phyloP scores from a whole-genome alignment of 2,329 filamentous ascomycete genomes.

The Dactylellina sp. region DNA sequence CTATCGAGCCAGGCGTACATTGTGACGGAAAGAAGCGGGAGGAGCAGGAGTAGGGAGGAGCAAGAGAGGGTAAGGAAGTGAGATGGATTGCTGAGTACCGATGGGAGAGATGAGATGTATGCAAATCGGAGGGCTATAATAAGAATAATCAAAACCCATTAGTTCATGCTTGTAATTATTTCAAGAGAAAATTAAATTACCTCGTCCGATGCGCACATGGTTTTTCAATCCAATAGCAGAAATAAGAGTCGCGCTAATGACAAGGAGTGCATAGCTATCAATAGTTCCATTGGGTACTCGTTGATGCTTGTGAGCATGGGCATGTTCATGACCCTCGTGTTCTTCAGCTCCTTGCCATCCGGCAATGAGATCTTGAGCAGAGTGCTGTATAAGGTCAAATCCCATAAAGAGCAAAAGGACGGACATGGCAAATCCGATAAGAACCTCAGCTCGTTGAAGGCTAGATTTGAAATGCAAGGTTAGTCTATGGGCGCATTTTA shows the following conservation, averaged over 20 bases:
- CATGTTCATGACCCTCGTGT: conserved; percentile 59
- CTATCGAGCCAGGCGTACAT: conserved; percentile 87
- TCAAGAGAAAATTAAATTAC: conserved; percentile 70
- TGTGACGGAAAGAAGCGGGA: conserved; percentile 83
- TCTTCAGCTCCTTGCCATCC: conserved; percentile 53
- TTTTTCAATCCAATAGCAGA: conserved; percentile 71
- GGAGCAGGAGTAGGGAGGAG: conserved; percentile 80
- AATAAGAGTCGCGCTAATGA: conserved; percentile 77
- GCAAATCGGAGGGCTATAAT: conserved; percentile 71
- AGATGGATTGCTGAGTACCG: conserved; percentile 90
- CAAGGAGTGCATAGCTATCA: conserved; percentile 82
- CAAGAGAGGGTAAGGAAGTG: conserved; percentile 94
- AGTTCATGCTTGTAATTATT: not conserved
- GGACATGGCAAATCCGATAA: conserved; percentile 95
- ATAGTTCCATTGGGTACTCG: conserved; percentile 79
- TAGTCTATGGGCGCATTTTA: not conserved
- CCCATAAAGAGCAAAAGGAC: conserved; percentile 98
- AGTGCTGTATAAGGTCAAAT: conserved; percentile 93
- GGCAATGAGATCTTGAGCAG: conserved; percentile 91
- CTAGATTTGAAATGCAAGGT: conserved; percentile 61
- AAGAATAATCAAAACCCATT: conserved; percentile 3
- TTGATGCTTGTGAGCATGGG: conserved; percentile 81
- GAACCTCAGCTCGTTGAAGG: conserved; percentile 89
- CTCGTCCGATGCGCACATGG: conserved; percentile 84
- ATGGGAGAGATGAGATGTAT: conserved; percentile 83